A percentile compares a stretch with the other conserved stretches of the same genome.
phyloP scores from a whole-genome alignment of 306 rosid genomes.

The Cucurbita argyrosperma region DNA sequence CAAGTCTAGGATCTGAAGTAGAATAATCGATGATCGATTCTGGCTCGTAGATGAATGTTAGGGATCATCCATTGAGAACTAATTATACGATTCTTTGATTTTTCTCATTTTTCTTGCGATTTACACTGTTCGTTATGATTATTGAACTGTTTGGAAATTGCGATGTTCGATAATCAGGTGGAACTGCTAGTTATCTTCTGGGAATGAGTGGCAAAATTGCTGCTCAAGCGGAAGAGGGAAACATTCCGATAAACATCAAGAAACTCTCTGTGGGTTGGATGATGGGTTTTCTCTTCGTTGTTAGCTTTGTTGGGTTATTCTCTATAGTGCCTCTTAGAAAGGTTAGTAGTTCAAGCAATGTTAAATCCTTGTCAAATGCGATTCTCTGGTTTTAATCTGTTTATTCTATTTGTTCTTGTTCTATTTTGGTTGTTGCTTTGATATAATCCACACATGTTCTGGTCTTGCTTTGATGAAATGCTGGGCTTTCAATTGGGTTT shows the following conservation, averaged over 20 bases:
- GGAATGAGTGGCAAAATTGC: slow-evolving; percentile 59
- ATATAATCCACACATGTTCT: background rate
- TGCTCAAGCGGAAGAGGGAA: slow-evolving; percentile 32
- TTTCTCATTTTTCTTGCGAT: background rate
- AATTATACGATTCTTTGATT: background rate
- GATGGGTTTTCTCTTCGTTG: slow-evolving; percentile 50
- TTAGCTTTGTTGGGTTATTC: slow-evolving; percentile 68
- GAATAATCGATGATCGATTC: background rate
- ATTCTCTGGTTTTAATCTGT: background rate
- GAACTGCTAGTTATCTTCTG: slow-evolving; percentile 58
- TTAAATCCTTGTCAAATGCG: background rate
- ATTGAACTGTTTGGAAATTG: background rate
- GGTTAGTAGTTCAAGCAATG: slow-evolving; percentile 15
- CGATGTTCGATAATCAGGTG: slow-evolving; percentile 24
- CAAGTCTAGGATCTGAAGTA: background rate
- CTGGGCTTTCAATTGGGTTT: background rate
- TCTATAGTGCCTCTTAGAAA: slow-evolving; percentile 61
- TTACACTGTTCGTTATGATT: background rate
- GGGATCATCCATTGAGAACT: background rate
- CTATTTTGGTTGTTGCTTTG: background rate
- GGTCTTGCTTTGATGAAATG: background rate
- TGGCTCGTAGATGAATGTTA: background rate
- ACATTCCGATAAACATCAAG: slow-evolving; percentile 42
- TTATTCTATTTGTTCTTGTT: background rate
- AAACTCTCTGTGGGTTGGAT: slow-evolving; percentile 49